phyloP scores from a whole-genome alignment of 257 asterid genomes.

The Verbena officinalis region DNA sequence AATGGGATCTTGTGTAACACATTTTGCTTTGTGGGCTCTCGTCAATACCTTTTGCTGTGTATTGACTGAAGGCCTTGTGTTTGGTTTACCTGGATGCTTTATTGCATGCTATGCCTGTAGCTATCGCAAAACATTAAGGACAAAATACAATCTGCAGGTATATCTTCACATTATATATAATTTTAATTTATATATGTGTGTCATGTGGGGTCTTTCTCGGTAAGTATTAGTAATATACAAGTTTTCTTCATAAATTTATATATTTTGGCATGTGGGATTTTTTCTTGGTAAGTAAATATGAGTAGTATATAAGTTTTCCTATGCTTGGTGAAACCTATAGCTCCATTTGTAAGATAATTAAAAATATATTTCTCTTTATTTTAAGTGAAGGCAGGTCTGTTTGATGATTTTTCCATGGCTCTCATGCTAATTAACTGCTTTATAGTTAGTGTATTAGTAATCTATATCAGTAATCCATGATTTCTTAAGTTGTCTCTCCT shows the following conservation, averaged over 20 bases:
- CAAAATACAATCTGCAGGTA: conserved; percentile 91
- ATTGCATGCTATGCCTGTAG: conserved; percentile 92
- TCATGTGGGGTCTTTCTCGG: too few relatives aligned
- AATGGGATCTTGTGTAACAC: conserved; percentile 71
- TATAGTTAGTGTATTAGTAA: too few relatives aligned
- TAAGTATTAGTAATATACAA: too few relatives aligned
- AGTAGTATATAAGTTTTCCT: neutral
- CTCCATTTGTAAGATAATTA: too few relatives aligned
- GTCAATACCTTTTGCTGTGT: conserved; percentile 76
- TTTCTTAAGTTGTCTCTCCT: neutral
- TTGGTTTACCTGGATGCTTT: conserved; percentile 92
- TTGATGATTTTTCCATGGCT: too few relatives aligned
- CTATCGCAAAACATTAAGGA: conserved; percentile 71
- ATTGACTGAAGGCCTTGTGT: conserved; percentile 69
- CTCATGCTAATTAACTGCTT: too few relatives aligned
- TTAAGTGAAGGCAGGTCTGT: too few relatives aligned
- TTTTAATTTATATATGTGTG: too few relatives aligned
- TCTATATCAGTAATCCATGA: neutral
- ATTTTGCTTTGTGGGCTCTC: conserved; percentile 75
- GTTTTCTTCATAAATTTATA: too few relatives aligned
- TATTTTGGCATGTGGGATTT: neutral
- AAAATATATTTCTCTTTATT: too few relatives aligned
- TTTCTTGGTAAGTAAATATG: neutral
- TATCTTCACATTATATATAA: neutral
- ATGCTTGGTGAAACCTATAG: neutral